These are phyloP conservation scores for Nitzschia palea DNA, from an alignment of 108 stramenopile genomes.

Conservation along the genomic window DNA sequence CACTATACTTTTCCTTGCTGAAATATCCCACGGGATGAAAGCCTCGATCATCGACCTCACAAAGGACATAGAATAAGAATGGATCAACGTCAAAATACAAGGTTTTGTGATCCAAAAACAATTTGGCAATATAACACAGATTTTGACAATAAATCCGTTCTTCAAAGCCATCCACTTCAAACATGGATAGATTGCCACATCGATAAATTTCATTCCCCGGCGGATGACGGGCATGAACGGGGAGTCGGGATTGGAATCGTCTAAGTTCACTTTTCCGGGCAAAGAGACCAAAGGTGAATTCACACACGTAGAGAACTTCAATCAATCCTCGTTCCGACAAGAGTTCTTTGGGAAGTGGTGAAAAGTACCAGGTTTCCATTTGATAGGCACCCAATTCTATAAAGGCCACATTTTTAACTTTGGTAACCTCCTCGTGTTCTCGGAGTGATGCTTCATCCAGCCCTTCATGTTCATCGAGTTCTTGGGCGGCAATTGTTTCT, in stretches of 20 bases:
- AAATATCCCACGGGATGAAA: constrained; percentile 98
- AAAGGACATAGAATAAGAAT: constrained; percentile 97
- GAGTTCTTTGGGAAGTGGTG: constrained; percentile 96
- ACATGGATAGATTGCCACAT: constrained; percentile 65
- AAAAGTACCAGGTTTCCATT: constrained; percentile 99
- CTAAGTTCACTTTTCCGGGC: constrained; percentile 87
- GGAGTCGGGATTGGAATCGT: constrained; percentile 77
- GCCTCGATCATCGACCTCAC: constrained; percentile 91
- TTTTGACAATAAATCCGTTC: constrained; percentile 98
- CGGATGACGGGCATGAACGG: constrained; percentile 68
- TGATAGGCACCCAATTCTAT: constrained; percentile 87
- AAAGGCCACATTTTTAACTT: constrained; percentile 94
- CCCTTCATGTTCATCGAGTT: constrained; percentile 97
- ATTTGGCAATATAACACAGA: constrained; percentile 95
- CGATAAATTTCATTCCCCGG: constrained; percentile 88
- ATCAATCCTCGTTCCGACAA: constrained; percentile 71
- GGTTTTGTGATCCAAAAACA: constrained; percentile 99
- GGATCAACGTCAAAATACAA: constrained; percentile 99
- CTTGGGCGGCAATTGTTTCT: constrained; percentile 80
- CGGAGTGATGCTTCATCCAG: constrained; percentile 92
- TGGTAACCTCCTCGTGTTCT: constrained; percentile 99
- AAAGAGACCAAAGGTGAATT: constrained; percentile 94
- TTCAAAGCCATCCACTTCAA: constrained; percentile 96
- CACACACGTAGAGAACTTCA: constrained; percentile 96
- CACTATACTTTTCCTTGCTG: constrained; percentile 98